A percentile compares a stretch with the other conserved stretches of the same genome.
These are phyloP conservation scores for Podila verticillata DNA, from an alignment of 192 early-diverging fungal genomes.

Conservation along the genomic window DNA sequence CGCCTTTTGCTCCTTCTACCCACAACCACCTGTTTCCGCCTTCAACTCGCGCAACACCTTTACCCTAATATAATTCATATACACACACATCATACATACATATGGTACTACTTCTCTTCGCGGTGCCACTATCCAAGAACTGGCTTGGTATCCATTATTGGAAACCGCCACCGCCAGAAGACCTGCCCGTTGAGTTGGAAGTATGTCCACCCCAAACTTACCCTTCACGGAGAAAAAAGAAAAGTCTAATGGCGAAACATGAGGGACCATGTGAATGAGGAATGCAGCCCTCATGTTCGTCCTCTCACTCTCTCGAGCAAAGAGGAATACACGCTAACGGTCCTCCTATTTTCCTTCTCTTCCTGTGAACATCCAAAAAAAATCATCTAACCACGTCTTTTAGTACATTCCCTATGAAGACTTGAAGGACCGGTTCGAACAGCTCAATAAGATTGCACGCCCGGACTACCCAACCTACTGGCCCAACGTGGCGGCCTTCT, in stretches of 20 bases:
- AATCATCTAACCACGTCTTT: too few relatives aligned
- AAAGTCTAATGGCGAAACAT: too few relatives aligned
- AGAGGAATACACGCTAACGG: too few relatives aligned
- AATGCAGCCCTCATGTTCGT: too few relatives aligned
- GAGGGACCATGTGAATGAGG: too few relatives aligned
- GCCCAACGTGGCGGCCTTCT: slow-evolving; percentile 11
- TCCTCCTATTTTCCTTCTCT: too few relatives aligned
- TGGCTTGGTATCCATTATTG: slow-evolving; percentile 20
- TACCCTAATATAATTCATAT: neutral
- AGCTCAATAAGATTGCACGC: slow-evolving; percentile 22
- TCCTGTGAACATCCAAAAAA: too few relatives aligned
- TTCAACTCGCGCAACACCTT: neutral
- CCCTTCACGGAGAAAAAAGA: too few relatives aligned
- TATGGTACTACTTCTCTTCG: slow-evolving; percentile 32
- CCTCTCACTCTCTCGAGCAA: too few relatives aligned
- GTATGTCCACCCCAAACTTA: slow-evolving; percentile 1
- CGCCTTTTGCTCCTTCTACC: neutral
- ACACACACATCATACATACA: neutral
- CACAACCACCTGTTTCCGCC: too few relatives aligned
- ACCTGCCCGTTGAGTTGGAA: slow-evolving; percentile 24
- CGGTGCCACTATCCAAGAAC: slow-evolving; percentile 21
- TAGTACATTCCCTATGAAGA: slow-evolving; percentile 36
- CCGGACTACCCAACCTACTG: slow-evolving; percentile 20
- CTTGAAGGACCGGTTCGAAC: slow-evolving; percentile 22
- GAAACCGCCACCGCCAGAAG: slow-evolving; percentile 12